phyloP scores from a whole-genome alignment of 1,139 yeast species.

The Pichia sp. region DNA sequence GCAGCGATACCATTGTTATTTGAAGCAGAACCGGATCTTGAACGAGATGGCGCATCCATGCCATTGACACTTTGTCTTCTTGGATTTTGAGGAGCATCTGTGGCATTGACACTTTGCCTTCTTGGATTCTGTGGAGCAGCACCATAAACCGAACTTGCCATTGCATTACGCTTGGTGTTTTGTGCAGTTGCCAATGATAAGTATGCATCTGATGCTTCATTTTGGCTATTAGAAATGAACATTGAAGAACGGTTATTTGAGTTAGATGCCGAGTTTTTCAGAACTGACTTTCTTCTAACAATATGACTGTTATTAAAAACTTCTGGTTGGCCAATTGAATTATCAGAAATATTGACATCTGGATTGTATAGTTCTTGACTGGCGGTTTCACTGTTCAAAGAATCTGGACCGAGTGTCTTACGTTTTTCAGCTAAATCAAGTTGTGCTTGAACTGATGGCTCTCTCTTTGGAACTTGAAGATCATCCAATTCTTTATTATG shows the following conservation, averaged over 20 bases:
- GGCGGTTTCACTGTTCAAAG: neutral
- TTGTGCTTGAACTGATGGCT: slow-evolving; percentile 16
- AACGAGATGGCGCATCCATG: slow-evolving; percentile 14
- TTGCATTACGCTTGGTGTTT: slow-evolving; percentile 70
- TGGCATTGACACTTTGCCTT: no score
- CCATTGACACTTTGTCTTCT: slow-evolving; percentile 10
- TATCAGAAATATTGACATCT: neutral
- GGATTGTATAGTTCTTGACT: no score
- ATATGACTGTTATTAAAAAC: neutral
- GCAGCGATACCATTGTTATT: neutral
- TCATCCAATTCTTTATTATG: neutral
- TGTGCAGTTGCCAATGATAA: slow-evolving; percentile 73
- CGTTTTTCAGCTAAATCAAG: slow-evolving; percentile 10
- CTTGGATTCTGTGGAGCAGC: no score
- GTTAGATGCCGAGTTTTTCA: slow-evolving; percentile 51
- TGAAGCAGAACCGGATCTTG: slow-evolving; percentile 16
- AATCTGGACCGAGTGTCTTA: neutral
- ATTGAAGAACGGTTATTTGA: slow-evolving; percentile 21
- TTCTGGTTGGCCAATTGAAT: neutral
- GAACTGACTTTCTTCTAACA: slow-evolving; percentile 54
- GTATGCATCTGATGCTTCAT: slow-evolving; percentile 47
- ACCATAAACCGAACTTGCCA: slow-evolving; percentile 33
- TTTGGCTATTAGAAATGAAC: slow-evolving; percentile 1
- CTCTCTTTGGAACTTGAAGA: slow-evolving; percentile 26
- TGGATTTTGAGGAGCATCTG: slow-evolving; percentile 11